Base-by-base conservation (phyloP, 2,329 filamentous ascomycete genomes). In the Pseudogymnoascus sp. region DNA sequence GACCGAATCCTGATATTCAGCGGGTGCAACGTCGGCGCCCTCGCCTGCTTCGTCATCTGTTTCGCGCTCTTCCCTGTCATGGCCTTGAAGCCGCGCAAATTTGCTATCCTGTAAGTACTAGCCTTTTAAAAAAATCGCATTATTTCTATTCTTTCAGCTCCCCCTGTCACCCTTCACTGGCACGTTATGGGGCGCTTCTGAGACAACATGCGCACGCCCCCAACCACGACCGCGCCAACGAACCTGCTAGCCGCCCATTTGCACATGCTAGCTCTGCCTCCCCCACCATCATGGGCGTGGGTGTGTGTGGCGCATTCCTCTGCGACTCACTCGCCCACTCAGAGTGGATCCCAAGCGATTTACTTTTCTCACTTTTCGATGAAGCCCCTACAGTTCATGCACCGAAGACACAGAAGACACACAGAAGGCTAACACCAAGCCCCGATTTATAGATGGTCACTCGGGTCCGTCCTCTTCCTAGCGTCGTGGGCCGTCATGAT, bases 401-500 rank as follows among this genome's bases (percentile, higher is more conserved):
- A 34, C 31, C 8, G 31, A 34, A 44, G 21, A 16, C 40, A 44
- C 40, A 44, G 31, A 34, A 44, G 21, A 16, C 40, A 44, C 40
- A 44, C 10, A 46, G 21, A 46, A 28, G 25, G 42, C 42, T 46
- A 23, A 46, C 18, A 21, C 23, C 8, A 14, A 59, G 28, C 60
- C 44, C 25, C 25, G n/a, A 18, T 31, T 31, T 21, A 59, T 7
- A 97, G 95, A 81, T 99, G 95, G 95, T 91, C 93, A 60, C 87
- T 97, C 75, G 95, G 93, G 63, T 97, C 93, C 59, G 74, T 90
- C 59, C 83, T 99, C 68, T 97, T 97, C 80, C 83, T 97, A 71
- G 84, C 86, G 70, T 96, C 93, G 70, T 99, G 95, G 84, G 92
- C 91, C 25, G 91, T 93, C 69, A 84, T 97, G 78, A 96, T 97